Conservation (phyloP, 257 asterid species). For the Scutellaria baicalensis region DNA sequence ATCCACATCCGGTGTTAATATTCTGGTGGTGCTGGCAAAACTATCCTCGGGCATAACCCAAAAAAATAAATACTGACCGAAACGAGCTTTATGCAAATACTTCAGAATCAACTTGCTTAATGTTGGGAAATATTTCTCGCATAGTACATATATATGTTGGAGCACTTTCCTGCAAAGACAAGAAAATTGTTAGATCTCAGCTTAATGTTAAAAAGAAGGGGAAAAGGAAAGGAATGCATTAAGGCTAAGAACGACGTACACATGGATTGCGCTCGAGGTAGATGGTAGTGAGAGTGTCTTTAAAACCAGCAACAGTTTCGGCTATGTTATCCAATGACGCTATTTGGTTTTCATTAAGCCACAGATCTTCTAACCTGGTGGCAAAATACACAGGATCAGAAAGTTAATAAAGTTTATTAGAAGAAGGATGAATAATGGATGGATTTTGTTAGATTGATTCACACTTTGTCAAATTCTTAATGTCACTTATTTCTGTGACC, state of each 20-base stretch:
- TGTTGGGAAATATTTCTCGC: slow-evolving; percentile 62
- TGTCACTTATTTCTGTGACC: slow-evolving; percentile 66
- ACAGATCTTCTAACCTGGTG: slow-evolving; percentile 88
- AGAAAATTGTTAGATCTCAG: neutral
- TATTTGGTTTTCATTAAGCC: slow-evolving; percentile 94
- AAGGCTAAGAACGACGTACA: slow-evolving; percentile 30
- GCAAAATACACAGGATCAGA: slow-evolving; percentile 13
- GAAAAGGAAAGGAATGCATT: too few relatives aligned
- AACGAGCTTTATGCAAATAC: slow-evolving; percentile 38
- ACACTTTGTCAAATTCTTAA: slow-evolving; percentile 56
- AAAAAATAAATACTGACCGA: neutral
- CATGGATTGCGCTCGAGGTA: slow-evolving; percentile 98
- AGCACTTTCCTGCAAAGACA: slow-evolving; percentile 57
- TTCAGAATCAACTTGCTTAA: slow-evolving; percentile 83
- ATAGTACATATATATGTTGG: slow-evolving; percentile 50
- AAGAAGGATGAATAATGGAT: neutral
- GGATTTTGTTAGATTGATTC: slow-evolving; percentile 1
- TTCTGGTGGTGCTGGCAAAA: neutral
- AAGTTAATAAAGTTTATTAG: neutral
- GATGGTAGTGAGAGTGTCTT: slow-evolving; percentile 70
- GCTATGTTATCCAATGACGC: slow-evolving; percentile 57
- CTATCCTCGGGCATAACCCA: neutral
- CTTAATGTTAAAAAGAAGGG: neutral
- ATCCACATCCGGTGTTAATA: neutral
- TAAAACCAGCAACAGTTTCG: slow-evolving; percentile 67